Base-by-base conservation (phyloP, 495 filamentous ascomycete species). In the Chaetomium fimeti region DNA sequence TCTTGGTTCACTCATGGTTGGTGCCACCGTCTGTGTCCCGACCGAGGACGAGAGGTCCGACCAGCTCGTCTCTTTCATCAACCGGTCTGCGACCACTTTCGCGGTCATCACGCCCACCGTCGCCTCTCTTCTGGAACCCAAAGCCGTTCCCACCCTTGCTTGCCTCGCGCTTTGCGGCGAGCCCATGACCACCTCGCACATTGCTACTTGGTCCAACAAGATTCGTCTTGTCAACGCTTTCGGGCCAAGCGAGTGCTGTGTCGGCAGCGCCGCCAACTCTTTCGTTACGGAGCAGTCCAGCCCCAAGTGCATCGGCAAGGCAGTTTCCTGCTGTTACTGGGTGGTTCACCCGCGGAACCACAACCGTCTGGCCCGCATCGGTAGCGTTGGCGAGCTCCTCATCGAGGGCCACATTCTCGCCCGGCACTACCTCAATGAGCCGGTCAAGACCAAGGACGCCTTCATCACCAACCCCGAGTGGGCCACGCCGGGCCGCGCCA, bases 391-490 rank as follows among this genome's bases (percentile, higher is more conserved):
- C 45, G 88, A 90, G 69, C 68, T 89, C 22, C 67, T 84, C 4
- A 76, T 90, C n/a, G 85, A 88, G 74, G 86, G 87, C 0, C 82
- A 85, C 0, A 73, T 82, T 25, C 71, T 88, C 13, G 80, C 77
- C 8, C 68, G 74, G 0, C 78, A 79, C 0, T 88, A 88, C 62
- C 70, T 88, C 11, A 67, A 72, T 38, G 74, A 81, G 13, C 71
- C 74, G 5, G 74, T 73, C 15, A 73, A 79, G 63, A 88, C 78
- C 0, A 69, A 65, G 16, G 55, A 71, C 4, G 73, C 69, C 0
- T 87, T 86, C 60, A 81, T 88, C 49, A 68, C 78, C 27, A 68
- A 79, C 27, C 83, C 83, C 0, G 62, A 63, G 2, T 89, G 85
- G 85, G 59, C 70, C 5, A 71, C 68, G 22, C 36, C 71, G 3